Evolutionary conservation across 345 rosid species (phyloP).

Genomic region (Corchorus capsularis): DNA sequence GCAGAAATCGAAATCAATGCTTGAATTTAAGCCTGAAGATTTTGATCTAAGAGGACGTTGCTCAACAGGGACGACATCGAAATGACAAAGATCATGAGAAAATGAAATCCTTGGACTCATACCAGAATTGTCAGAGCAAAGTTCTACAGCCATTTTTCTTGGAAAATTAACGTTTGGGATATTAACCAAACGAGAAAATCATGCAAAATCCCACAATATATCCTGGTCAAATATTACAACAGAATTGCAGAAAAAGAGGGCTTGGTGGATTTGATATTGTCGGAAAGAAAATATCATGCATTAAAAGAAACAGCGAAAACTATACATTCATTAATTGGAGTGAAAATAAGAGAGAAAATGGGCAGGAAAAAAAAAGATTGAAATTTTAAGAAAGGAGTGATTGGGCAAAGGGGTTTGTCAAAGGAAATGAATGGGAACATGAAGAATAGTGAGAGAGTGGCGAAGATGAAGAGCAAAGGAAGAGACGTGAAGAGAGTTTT

Average conservation of each 20-base stretch:
- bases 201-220: neutral
- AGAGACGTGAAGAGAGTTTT: constrained; percentile 31
- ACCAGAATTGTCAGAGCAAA: constrained; percentile 53
- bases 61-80: constrained; percentile 55
- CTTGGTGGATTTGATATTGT: neutral
- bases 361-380: neutral
- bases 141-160: constrained; percentile 63
- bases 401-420: neutral
- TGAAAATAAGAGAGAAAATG: neutral
- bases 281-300: neutral
- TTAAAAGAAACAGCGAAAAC: neutral
- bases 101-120: constrained; percentile 81
- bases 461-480: neutral
- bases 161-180: neutral
- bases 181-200: constrained; percentile 8
- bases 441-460: neutral
- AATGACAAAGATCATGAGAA: constrained; percentile 63
- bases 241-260: neutral
- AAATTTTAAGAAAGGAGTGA: neutral
- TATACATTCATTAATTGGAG: neutral
- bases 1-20: constrained; percentile 58
- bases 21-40: constrained; percentile 41
- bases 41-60: constrained; percentile 46
- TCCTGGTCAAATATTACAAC: neutral
- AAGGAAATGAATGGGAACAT: neutral